Percentiles rank a stretch among this genome's conserved stretches.
Evolutionary conservation across 768 basidiomycete genomes (phyloP).

Genomic region (Sutorius australiensis): DNA sequence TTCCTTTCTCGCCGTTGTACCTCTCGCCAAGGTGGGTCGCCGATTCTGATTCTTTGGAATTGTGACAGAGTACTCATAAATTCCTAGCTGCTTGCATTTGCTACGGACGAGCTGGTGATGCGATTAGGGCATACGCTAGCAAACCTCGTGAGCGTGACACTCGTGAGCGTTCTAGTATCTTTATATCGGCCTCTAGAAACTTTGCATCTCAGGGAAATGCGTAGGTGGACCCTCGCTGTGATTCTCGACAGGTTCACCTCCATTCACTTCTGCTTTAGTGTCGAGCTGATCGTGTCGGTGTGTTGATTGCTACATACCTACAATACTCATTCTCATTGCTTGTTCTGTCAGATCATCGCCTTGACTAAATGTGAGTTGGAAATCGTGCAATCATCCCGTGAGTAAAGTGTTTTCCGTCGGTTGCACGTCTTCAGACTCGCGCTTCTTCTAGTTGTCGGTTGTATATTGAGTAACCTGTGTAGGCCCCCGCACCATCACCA

Average conservation of each 20-base stretch:
- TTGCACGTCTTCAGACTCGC: not conserved
- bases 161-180: constrained; percentile 41
- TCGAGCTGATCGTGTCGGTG: constrained; percentile 70
- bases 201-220: constrained; percentile 26
- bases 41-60: not conserved
- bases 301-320: not conserved
- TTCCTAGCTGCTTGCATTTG: constrained; percentile 68
- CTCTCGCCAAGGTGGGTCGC: constrained; percentile 64
- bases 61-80: not conserved
- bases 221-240: constrained; percentile 14
- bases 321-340: not conserved
- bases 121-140: constrained; percentile 82
- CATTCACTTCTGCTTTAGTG: constrained; percentile 26
- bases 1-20: constrained; percentile 79
- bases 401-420: constrained; percentile 19
- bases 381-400: constrained; percentile 78
- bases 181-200: not conserved
- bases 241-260: not conserved
- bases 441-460: constrained; percentile 60
- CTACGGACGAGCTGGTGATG: constrained; percentile 79
- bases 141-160: constrained; percentile 80
- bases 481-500: constrained; percentile 16
- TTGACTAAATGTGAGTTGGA: constrained; percentile 76
- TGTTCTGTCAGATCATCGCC: constrained; percentile 59
- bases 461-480: constrained; percentile 76